Base-by-base conservation (phyloP, 2,329 filamentous ascomycete species). In the Drechslerella stenobrocha region DNA sequence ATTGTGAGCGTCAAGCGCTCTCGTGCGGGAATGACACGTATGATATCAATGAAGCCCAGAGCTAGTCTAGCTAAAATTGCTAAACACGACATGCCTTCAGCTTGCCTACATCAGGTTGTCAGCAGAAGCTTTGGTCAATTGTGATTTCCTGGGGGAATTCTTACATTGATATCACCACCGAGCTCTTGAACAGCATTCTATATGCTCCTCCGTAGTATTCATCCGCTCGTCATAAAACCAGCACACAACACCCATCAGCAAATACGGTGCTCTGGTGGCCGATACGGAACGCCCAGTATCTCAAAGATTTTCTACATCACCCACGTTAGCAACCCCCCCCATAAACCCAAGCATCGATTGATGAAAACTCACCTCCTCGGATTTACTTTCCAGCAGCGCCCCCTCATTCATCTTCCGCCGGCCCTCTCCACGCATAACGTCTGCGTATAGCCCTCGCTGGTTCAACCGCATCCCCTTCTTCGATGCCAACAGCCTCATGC, bases 401-500 rank as follows among this genome's bases (percentile, higher is more conserved):
- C 89, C 89, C 66, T 87, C 82, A 1, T 81, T 87, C 30, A 87
- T 59, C 77, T 84, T 89, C 59, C 79, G 77, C 44, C 85, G 75
- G 0, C 80, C 78, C 26, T 76, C 77, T 0, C 83, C 84, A 37
- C 85, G 79, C 75, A 88, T 79, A 1, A 89, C 85, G 75, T 89
- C 82, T 72, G 80, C 82, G 73, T 86, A 96, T 57, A 97, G 75
- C 0, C 90, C 92, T 26, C 82, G 80, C 76, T 96, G 91, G 72
- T 96, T 96, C 56, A 97, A 75, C 51, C 88, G 79, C 89, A 95
- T 90, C 0, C 84, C 83, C 77, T 89, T 93, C 76, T 84, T 90
- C 35, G 84, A 83, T 11, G 90, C 90, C 70, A 96, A 76, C 13
- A 95, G 77, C 70, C 92, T 79, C 75, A 96, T 83, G 74, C 89